Percentiles rank a stretch among this genome's conserved stretches.
phyloP scores from a whole-genome alignment of 352 stramenopile genomes.

The Phytophthora lateralis region DNA sequence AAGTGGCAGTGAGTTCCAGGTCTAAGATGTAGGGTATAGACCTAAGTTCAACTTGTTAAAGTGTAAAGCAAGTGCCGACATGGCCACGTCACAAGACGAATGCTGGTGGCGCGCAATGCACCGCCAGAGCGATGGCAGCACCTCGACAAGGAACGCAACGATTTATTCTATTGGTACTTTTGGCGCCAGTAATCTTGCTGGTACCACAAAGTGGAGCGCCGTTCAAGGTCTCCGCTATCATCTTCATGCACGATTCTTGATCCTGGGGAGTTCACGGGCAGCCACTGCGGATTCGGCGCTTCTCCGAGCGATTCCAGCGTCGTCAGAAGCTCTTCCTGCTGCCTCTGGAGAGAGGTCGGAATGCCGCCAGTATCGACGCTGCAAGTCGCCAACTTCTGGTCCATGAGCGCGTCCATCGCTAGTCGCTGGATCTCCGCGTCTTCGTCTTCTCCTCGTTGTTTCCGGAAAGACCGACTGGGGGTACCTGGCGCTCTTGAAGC shows the following conservation, averaged over 20 bases:
- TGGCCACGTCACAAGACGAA: too few species aligned
- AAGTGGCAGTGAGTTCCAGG: neutral
- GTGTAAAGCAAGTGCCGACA: neutral
- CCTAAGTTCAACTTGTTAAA: slow-evolving; percentile 18
- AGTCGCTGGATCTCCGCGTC: slow-evolving; percentile 29
- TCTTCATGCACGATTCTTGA: neutral
- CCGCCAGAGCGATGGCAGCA: neutral
- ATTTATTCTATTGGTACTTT: slow-evolving; percentile 44
- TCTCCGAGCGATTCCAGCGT: slow-evolving; percentile 41
- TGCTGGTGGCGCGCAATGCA: too few species aligned
- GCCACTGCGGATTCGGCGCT: slow-evolving; percentile 11
- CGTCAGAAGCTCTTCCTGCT: slow-evolving; percentile 50
- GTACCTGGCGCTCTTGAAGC: slow-evolving; percentile 10
- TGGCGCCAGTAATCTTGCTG: slow-evolving; percentile 57
- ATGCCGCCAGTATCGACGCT: neutral
- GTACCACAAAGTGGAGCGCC: slow-evolving; percentile 43
- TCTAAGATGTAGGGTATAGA: neutral
- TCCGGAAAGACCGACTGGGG: slow-evolving; percentile 5
- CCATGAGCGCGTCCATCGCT: slow-evolving; percentile 41
- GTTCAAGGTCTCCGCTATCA: slow-evolving; percentile 8
- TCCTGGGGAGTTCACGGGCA: slow-evolving; percentile 7
- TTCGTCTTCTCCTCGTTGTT: slow-evolving; percentile 13
- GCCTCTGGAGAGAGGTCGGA: slow-evolving; percentile 14
- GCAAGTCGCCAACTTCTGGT: slow-evolving; percentile 26
- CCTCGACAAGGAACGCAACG: neutral